Evolutionary conservation across 2,329 filamentous ascomycete species (phyloP).

Genomic region (Huntiella moniliformis): DNA sequence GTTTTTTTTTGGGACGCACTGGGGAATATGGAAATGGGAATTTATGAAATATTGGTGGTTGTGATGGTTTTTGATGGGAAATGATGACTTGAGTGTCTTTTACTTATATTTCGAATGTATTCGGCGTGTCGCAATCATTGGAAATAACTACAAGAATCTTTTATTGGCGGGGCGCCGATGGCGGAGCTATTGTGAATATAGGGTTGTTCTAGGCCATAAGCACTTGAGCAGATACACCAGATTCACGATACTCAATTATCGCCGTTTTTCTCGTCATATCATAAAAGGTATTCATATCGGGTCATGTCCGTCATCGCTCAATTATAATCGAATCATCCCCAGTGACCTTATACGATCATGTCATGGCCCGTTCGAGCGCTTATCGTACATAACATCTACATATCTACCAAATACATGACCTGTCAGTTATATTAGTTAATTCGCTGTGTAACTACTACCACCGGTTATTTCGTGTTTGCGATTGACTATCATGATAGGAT

Average conservation of each 20-base stretch:
- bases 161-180: not conserved
- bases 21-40: not conserved
- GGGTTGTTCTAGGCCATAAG: not conserved
- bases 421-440: not conserved
- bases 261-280: not conserved
- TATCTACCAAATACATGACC: not conserved
- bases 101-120: not conserved
- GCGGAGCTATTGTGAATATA: conserved; percentile 1
- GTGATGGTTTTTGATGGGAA: not conserved
- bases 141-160: not conserved
- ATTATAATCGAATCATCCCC: not conserved
- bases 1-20: not conserved
- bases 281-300: not conserved
- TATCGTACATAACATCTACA: not conserved
- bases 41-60: not conserved
- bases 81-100: not conserved
- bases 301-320: not conserved
- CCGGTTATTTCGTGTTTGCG: not conserved
- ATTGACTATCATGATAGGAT: too few relatives aligned
- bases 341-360: not conserved
- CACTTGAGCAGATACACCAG: not conserved
- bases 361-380: not conserved
- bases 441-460: not conserved
- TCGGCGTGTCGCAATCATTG: too few relatives aligned
- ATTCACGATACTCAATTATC: not conserved